phyloP scores from a whole-genome alignment of 1,284 basidiomycete genomes.

The Bjerkandera adusta region DNA sequence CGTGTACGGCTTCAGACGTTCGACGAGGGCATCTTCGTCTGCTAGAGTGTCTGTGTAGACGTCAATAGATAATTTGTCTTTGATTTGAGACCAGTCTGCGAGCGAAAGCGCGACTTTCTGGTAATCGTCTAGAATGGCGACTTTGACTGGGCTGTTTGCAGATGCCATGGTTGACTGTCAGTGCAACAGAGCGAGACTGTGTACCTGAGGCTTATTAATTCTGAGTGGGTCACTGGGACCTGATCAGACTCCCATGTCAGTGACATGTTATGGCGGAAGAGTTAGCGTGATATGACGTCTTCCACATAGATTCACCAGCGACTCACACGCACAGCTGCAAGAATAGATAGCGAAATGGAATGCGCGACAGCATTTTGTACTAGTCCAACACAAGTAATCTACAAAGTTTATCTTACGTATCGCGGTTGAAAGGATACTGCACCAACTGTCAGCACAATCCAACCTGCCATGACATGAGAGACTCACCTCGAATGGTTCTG shows the following conservation, averaged over 20 bases:
- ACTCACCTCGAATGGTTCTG: constrained; percentile 77
- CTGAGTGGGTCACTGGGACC: too few relatives aligned
- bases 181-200: neutral
- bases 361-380: constrained; percentile 4
- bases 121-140: constrained; percentile 67
- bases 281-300: constrained; percentile 9
- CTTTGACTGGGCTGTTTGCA: constrained; percentile 23
- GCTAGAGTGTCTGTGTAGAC: constrained; percentile 50
- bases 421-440: constrained; percentile 65
- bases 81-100: constrained; percentile 51
- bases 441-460: constrained; percentile 13
- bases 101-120: constrained; percentile 47
- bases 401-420: constrained; percentile 38
- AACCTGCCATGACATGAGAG: constrained; percentile 5
- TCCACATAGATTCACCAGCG: too few relatives aligned
- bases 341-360: neutral
- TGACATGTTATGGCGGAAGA: neutral
- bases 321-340: too few relatives aligned
- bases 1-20: constrained; percentile 48
- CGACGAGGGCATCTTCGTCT: constrained; percentile 48
- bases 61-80: constrained; percentile 39
- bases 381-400: constrained; percentile 13
- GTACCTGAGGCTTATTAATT: too few relatives aligned
- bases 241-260: neutral
- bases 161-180: constrained; percentile 3